These are phyloP conservation scores for Fusarium sororula DNA, from an alignment of 2,329 filamentous ascomycete genomes.

Conservation along the genomic window DNA sequence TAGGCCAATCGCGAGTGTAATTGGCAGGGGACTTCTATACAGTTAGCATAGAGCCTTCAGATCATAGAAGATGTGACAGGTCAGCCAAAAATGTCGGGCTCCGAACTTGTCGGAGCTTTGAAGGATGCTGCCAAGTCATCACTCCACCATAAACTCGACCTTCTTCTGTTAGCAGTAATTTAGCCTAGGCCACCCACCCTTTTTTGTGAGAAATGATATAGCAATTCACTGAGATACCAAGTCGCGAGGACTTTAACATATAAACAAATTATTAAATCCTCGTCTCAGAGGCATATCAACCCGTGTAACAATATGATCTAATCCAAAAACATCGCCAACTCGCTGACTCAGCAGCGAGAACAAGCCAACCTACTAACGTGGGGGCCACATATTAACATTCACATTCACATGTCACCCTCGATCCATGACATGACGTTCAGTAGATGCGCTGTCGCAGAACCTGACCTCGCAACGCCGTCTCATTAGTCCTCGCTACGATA, in stretches of 20 bases:
- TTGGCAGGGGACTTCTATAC: neutral
- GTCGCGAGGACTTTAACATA: neutral
- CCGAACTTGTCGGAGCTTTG: neutral
- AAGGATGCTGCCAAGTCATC: neutral
- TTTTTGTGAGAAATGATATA: neutral
- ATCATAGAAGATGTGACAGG: neutral
- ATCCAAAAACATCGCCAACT: neutral
- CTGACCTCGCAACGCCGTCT: constrained; percentile 22
- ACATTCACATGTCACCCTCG: constrained; percentile 36
- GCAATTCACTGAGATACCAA: neutral
- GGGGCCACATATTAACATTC: constrained; percentile 11
- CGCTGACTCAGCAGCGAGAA: constrained; percentile 20
- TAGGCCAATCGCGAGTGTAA: neutral
- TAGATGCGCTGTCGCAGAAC: constrained; percentile 35
- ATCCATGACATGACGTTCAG: constrained; percentile 23
- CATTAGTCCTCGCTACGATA: constrained; percentile 1
- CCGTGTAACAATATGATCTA: neutral
- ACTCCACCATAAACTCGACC: neutral
- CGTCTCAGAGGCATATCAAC: neutral
- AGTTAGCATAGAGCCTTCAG: no score
- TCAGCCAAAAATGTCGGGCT: neutral
- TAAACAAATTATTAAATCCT: neutral
- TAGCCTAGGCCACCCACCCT: neutral
- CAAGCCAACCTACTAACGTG: constrained; percentile 16
- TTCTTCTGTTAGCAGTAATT: neutral